A percentile compares a stretch with the other conserved stretches of the same genome.
Evolutionary conservation across 192 early-diverging fungal species (phyloP).

Genomic region (Coemansia sp.): DNA sequence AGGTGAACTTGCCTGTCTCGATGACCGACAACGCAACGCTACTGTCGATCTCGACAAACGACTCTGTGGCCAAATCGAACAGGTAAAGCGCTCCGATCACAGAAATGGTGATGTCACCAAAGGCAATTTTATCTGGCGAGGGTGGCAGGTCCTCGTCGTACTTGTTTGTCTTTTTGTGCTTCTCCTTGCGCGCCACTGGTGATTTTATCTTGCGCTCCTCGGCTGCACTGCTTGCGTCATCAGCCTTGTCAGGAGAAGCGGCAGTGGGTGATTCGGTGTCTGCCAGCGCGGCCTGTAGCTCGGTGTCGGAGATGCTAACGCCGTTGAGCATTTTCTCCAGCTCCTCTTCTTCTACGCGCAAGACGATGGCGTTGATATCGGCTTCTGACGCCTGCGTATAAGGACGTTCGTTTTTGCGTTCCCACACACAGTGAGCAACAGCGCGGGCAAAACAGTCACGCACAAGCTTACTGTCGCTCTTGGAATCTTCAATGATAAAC

Average conservation of each 20-base stretch:
- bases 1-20: constrained; percentile 35
- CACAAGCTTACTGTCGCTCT: constrained; percentile 7
- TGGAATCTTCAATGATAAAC: constrained; percentile 34
- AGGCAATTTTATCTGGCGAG: constrained; percentile 29
- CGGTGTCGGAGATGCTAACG: constrained; percentile 35
- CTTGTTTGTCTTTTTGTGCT: not conserved
- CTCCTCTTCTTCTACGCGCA: constrained; percentile 38
- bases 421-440: constrained; percentile 46
- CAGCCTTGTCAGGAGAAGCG: constrained; percentile 2
- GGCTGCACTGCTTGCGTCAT: not conserved
- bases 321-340: constrained; percentile 35
- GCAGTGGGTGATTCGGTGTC: constrained; percentile 4
- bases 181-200: constrained; percentile 9
- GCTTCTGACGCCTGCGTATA: constrained; percentile 31
- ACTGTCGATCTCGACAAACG: constrained; percentile 60
- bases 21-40: constrained; percentile 46
- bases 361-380: constrained; percentile 29
- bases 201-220: too few relatives aligned
- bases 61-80: constrained; percentile 58
- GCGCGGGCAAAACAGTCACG: constrained; percentile 41
- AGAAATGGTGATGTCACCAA: constrained; percentile 54
- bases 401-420: constrained; percentile 24
- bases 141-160: constrained; percentile 22
- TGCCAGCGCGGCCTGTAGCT: constrained; percentile 7
- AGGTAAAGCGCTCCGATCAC: constrained; percentile 63